Conservation (phyloP, 208 protist genomes). For the Entamoeba nuttalli region DNA sequence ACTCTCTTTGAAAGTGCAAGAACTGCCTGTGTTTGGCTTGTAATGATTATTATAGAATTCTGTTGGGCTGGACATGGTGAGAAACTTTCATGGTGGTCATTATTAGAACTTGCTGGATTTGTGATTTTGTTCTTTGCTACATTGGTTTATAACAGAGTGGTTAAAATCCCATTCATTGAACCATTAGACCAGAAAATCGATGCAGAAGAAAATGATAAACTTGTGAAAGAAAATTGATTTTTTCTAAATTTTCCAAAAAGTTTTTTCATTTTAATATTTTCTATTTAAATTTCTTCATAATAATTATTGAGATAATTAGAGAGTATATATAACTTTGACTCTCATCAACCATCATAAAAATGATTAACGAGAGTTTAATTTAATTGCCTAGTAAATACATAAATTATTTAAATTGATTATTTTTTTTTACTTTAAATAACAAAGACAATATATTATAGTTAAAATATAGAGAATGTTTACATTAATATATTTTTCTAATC, state of each 20-base stretch:
- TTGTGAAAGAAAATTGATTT: neutral
- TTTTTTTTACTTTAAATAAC: too few species aligned
- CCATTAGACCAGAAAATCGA: neutral
- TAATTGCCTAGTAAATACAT: too few species aligned
- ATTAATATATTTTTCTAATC: too few species aligned
- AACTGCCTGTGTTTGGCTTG: conserved; percentile 34
- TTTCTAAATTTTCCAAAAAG: neutral
- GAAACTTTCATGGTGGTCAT: conserved; percentile 28
- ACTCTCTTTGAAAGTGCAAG: conserved; percentile 38
- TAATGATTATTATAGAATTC: conserved; percentile 36
- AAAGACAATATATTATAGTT: too few species aligned
- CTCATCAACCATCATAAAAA: too few species aligned
- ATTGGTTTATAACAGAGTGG: neutral
- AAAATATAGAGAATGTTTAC: too few species aligned
- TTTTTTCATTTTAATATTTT: too few species aligned
- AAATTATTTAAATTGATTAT: too few species aligned
- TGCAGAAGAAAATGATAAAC: neutral
- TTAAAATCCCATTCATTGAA: neutral
- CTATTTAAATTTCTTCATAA: too few species aligned
- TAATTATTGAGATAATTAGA: too few species aligned
- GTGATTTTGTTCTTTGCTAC: conserved; percentile 6
- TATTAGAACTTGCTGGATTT: conserved; percentile 36
- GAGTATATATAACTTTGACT: too few species aligned
- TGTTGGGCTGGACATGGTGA: conserved; percentile 31
- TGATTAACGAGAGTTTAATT: too few species aligned